These are phyloP conservation scores for Chondrus crispus DNA, from an alignment of 23 red algal genomes.

Conservation along the genomic window DNA sequence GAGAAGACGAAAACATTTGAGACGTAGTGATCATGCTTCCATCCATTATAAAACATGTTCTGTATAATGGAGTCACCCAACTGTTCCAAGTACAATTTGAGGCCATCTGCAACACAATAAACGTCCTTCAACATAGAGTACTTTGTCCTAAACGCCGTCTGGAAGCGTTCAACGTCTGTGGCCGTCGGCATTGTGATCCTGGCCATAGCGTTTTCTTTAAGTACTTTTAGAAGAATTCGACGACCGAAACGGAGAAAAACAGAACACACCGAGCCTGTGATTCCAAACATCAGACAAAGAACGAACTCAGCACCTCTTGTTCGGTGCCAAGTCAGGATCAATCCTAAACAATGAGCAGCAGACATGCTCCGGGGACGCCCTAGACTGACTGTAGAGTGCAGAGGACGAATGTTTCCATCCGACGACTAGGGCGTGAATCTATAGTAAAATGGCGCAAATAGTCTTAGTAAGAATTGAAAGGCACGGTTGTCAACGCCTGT, in stretches of 20 bases:
- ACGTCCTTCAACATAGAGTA: neutral
- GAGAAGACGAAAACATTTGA: neutral
- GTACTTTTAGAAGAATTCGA: neutral
- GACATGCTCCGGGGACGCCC: neutral
- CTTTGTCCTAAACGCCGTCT: neutral
- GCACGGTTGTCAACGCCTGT: neutral
- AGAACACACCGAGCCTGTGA: neutral
- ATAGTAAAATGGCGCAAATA: neutral
- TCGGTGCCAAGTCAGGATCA: neutral
- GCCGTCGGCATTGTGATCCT: neutral
- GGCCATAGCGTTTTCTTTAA: neutral
- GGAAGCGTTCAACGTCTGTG: neutral
- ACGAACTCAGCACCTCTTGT: neutral
- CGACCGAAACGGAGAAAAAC: neutral
- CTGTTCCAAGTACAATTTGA: neutral
- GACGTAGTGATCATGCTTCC: neutral
- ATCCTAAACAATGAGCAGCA: neutral
- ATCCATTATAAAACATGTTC: slow-evolving; percentile 12
- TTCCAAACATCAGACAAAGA: neutral
- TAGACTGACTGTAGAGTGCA: neutral
- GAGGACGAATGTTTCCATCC: neutral
- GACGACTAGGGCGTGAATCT: neutral
- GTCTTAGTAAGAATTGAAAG: neutral
- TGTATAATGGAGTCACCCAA: neutral
- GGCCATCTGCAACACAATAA: neutral